Conservation (phyloP, 768 basidiomycete species). For the Termitomyces sp. region DNA sequence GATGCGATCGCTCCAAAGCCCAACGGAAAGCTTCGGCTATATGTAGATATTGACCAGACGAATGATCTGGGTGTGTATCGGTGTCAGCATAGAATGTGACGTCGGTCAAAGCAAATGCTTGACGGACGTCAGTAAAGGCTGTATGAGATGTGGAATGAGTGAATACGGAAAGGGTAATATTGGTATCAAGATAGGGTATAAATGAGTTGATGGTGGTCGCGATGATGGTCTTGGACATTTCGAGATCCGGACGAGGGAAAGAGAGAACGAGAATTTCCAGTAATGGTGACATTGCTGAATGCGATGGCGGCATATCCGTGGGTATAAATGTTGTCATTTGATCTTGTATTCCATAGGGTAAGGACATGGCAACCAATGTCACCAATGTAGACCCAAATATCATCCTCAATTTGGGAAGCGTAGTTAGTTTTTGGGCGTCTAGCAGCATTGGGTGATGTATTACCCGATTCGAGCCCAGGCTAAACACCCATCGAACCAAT, state of each 20-base stretch:
- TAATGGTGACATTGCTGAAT: conserved; percentile 21
- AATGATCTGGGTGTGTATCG: conserved; percentile 26
- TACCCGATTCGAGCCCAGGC: conserved; percentile 4
- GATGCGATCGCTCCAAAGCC: conserved; percentile 17
- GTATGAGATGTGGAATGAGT: conserved; percentile 30
- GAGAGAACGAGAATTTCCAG: conserved; percentile 39
- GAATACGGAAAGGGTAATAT: conserved; percentile 33
- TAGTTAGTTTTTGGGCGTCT: conserved; percentile 7
- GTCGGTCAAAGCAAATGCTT: conserved; percentile 17
- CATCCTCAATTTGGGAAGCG: conserved; percentile 3
- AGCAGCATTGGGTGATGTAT: conserved; percentile 7
- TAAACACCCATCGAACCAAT: conserved; percentile 11
- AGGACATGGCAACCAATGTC: conserved; percentile 14
- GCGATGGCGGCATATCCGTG: conserved; percentile 16
- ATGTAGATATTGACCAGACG: conserved; percentile 34
- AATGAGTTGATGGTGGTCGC: conserved; percentile 34
- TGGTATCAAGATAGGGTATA: conserved; percentile 27
- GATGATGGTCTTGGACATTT: conserved; percentile 25
- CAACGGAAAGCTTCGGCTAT: conserved; percentile 38
- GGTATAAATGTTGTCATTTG: conserved; percentile 1
- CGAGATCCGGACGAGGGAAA: conserved; percentile 33
- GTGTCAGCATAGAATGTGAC: conserved; percentile 24
- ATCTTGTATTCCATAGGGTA: conserved; percentile 9
- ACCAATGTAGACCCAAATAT: conserved; percentile 18
- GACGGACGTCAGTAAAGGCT: conserved; percentile 26